These are phyloP conservation scores for Coemansia sp. DNA, from an alignment of 371 early-diverging fungal genomes.

Conservation along the genomic window DNA sequence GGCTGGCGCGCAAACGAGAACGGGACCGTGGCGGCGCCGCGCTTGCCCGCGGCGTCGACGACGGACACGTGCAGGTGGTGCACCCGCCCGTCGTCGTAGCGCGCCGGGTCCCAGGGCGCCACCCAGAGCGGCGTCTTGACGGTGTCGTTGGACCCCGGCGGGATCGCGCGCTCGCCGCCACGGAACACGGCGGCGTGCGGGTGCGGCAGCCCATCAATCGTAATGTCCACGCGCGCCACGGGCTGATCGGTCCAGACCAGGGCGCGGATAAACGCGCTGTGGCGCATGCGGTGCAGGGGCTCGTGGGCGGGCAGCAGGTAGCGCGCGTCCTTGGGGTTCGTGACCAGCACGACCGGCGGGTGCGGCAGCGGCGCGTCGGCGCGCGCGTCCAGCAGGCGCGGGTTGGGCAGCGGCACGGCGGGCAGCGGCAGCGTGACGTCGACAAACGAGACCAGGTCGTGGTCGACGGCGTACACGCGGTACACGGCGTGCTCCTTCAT, in stretches of 20 bases:
- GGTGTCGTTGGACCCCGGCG: slow-evolving; percentile 47
- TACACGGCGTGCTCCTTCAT: slow-evolving; percentile 82
- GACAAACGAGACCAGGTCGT: slow-evolving; percentile 80
- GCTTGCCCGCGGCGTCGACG: slow-evolving; percentile 56
- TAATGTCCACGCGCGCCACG: slow-evolving; percentile 49
- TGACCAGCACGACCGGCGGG: slow-evolving; percentile 79
- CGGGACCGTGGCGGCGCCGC: slow-evolving; percentile 47
- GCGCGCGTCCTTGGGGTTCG: slow-evolving; percentile 86
- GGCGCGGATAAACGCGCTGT: slow-evolving; percentile 72
- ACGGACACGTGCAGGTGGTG: slow-evolving; percentile 66
- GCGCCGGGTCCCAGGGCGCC: slow-evolving; percentile 66
- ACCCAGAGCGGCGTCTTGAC: slow-evolving; percentile 70
- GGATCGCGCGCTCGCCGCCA: slow-evolving; percentile 50
- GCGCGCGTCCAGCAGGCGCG: slow-evolving; percentile 24
- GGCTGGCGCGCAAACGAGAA: slow-evolving; percentile 54
- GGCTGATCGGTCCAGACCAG: slow-evolving; percentile 61
- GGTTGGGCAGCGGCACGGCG: slow-evolving; percentile 57
- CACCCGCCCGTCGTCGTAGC: slow-evolving; percentile 60
- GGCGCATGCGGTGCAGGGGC: slow-evolving; percentile 61
- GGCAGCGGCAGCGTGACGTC: slow-evolving; percentile 66
- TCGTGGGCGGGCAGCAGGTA: slow-evolving; percentile 72
- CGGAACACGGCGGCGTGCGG: slow-evolving; percentile 41
- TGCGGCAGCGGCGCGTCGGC: slow-evolving; percentile 41
- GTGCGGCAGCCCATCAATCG: slow-evolving; percentile 54
- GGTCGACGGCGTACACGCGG: slow-evolving; percentile 82